Base-by-base conservation (phyloP, 1,139 yeast species). In the Casaregolazyma lundiana region DNA sequence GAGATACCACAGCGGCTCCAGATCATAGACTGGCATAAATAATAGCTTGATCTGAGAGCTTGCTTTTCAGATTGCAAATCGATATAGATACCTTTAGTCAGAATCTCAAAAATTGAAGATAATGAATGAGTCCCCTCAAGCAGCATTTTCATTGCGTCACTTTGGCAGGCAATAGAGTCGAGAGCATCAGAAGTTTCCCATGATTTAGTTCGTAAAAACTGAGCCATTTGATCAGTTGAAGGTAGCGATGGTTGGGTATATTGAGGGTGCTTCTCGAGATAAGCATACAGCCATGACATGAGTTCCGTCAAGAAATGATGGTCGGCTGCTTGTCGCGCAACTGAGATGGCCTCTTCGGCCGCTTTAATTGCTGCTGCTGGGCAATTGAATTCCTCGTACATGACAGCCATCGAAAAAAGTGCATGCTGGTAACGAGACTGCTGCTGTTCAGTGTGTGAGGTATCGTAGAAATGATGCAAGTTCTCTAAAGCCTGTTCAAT, bases 261-360 rank as follows among this genome's bases (percentile, higher is more conserved):
- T 34, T 76, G 72, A 0, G 96, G 95, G 53, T 81, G 76, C 51
- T 77, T 76, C 50, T 78, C 78, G 60, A 86, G 72, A 53, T 85
- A 85, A 52, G 81, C 77, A 58, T 81, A 81, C 1, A 88, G 69
- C 95, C 96, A 87, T 6, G 90, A 76, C 40, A 88, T 68, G n/a
- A 89, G 76, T 54, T 81, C 82, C 13, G 88, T 84, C 35, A 89
- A 69, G 16, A 95, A 86, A 9, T 75, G 69, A 50, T 78, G 73
- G 62, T 89, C 96, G 53, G 81, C 82, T 57, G 85, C 83, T 58
- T 89, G 96, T 55, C 97, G 70, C 0, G 96, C 96, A 1, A 89
- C 90, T 3, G 86, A 73, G 2, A 89, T 84, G 0, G 97, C 94
- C 60, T 89, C 97, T 54, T 84, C 88, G 4, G 89, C 84, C 0